Conservation (phyloP, 192 early-diverging fungal genomes). For the Podila epicladia region DNA sequence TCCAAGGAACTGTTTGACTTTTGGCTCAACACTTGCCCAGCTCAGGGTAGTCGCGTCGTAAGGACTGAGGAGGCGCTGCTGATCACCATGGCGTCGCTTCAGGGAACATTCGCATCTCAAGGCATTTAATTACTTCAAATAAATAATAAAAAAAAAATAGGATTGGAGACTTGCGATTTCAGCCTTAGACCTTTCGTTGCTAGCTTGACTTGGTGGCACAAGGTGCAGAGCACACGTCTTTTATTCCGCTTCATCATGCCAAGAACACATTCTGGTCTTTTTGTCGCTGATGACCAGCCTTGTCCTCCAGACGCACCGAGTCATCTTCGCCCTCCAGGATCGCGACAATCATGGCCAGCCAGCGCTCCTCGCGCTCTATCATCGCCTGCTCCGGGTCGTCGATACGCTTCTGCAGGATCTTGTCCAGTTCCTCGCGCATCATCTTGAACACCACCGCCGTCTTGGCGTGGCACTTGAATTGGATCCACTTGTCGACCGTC, state of each 20-base stretch:
- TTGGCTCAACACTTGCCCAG: slow-evolving; percentile 65
- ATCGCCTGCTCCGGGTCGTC: slow-evolving; percentile 44
- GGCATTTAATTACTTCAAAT: slow-evolving; percentile 12
- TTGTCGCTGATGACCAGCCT: slow-evolving; percentile 13
- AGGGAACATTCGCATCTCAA: slow-evolving; percentile 23
- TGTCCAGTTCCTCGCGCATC: slow-evolving; percentile 57
- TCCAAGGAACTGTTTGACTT: slow-evolving; percentile 69
- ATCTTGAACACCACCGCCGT: slow-evolving; percentile 62
- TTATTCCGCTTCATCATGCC: slow-evolving; percentile 9
- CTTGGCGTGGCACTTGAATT: slow-evolving; percentile 62
- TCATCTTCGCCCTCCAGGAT: slow-evolving; percentile 49
- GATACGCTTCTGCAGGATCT: slow-evolving; percentile 46
- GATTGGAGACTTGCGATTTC: neutral
- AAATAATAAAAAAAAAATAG: neutral
- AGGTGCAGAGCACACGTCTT: neutral
- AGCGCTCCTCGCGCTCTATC: slow-evolving; percentile 41
- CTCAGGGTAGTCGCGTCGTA: slow-evolving; percentile 67
- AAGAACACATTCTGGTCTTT: slow-evolving; percentile 40
- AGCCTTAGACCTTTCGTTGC: too few species aligned
- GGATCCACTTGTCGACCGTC: slow-evolving; percentile 61
- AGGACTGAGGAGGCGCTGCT: slow-evolving; percentile 69
- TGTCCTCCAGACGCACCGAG: slow-evolving; percentile 29
- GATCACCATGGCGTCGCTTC: slow-evolving; percentile 56
- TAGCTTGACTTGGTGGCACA: neutral
- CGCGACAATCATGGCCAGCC: slow-evolving; percentile 44